Evolutionary conservation across 768 basidiomycete species (phyloP).

Genomic region (Podaxis sp.): DNA sequence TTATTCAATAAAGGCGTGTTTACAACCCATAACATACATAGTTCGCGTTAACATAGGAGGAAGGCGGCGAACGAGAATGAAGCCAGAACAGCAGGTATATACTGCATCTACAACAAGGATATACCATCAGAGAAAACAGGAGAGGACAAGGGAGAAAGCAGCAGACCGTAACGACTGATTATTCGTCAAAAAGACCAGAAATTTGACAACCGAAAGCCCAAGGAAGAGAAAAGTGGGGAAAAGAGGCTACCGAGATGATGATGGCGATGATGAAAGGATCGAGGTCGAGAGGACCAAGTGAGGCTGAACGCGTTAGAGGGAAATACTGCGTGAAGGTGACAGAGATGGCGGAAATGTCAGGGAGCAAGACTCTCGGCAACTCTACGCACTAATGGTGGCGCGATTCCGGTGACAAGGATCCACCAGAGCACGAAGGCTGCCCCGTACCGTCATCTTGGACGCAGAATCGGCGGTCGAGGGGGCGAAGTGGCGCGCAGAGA

Average conservation of each 20-base stretch:
- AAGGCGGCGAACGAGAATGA: not conserved
- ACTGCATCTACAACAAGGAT: not conserved
- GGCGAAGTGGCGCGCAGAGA: conserved; percentile 1
- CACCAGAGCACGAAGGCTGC: conserved; percentile 23
- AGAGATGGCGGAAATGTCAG: not conserved
- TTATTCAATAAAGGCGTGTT: not conserved
- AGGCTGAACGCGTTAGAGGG: too few species aligned
- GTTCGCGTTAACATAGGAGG: not conserved
- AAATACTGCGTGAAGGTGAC: too few species aligned
- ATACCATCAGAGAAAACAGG: not conserved
- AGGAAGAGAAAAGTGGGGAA: not conserved
- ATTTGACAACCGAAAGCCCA: not conserved
- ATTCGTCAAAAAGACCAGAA: not conserved
- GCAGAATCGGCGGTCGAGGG: not conserved
- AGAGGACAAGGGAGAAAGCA: not conserved
- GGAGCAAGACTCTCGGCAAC: conserved; percentile 20
- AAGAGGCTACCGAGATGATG: not conserved
- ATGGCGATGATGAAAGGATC: too few species aligned
- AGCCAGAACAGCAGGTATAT: not conserved
- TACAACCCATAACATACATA: not conserved
- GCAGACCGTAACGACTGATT: not conserved
- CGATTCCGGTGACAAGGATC: conserved; percentile 16
- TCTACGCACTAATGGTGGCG: conserved; percentile 16
- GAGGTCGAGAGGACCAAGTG: too few species aligned
- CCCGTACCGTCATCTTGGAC: conserved; percentile 24